phyloP scores from a whole-genome alignment of 805 yeast genomes.

The Zygosaccharomyces bailii region DNA sequence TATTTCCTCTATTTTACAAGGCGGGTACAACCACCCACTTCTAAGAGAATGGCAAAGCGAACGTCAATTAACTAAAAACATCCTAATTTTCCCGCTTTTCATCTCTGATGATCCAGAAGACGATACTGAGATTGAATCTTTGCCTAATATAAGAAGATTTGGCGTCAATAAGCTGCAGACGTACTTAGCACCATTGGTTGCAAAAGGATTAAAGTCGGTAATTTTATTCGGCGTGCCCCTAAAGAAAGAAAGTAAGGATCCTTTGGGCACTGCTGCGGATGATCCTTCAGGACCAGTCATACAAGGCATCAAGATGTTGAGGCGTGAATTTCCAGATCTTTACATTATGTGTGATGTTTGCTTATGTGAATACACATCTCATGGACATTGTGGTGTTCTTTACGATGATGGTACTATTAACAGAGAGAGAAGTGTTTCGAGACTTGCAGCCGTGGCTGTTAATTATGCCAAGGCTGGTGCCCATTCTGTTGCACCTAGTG shows the following conservation, averaged over 20 bases:
- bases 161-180: conserved; percentile 78
- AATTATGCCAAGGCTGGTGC: conserved; percentile 97
- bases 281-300: conserved; percentile 97
- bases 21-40: conserved; percentile 91
- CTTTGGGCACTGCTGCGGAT: conserved; percentile 84
- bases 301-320: conserved; percentile 63
- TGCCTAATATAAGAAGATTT: conserved; percentile 85
- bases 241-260: conserved; percentile 72
- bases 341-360: conserved; percentile 94
- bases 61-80: conserved; percentile 74
- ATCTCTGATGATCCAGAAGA: conserved; percentile 79
- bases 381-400: conserved; percentile 96
- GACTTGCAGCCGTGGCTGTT: conserved; percentile 92
- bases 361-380: conserved; percentile 91
- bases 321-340: conserved; percentile 68
- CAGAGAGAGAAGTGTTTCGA: conserved; percentile 66
- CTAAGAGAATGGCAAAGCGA: conserved; percentile 89
- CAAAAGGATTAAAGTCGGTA: conserved; percentile 80
- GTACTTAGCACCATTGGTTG: conserved; percentile 64
- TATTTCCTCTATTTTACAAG: conserved; percentile 77
- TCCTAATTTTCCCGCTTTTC: conserved; percentile 92
- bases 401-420: conserved; percentile 83
- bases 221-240: conserved; percentile 90
- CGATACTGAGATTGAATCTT: conserved; percentile 64
- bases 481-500: conserved; percentile 92